Evolutionary conservation across 257 asterid species (phyloP).

Genomic region (Linaria vulgaris): DNA sequence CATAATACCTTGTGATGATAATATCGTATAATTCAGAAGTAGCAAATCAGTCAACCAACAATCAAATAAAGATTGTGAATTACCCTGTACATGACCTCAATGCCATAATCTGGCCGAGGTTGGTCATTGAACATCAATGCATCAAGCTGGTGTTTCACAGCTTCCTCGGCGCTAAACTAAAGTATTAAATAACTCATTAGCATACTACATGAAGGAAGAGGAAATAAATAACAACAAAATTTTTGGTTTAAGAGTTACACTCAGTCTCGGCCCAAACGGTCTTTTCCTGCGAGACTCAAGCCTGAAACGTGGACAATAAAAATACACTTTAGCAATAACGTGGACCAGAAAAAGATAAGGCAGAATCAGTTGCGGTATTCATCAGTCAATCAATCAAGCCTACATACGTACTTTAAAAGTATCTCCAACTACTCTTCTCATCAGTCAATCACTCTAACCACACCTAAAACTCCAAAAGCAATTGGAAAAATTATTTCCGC

Average conservation of each 20-base stretch:
- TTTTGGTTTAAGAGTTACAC: conserved; percentile 42
- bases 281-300: conserved; percentile 73
- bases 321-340: conserved; percentile 1
- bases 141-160: conserved; percentile 82
- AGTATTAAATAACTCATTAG: conserved; percentile 22
- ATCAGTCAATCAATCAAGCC: too few species aligned
- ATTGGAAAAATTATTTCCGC: too few species aligned
- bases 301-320: conserved; percentile 48
- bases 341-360: conserved; percentile 3
- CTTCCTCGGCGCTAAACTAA: conserved; percentile 89
- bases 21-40: conserved; percentile 2
- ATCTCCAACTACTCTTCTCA: neutral
- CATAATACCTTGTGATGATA: conserved; percentile 14
- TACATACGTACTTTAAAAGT: too few species aligned
- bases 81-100: conserved; percentile 97
- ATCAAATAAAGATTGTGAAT: conserved; percentile 6
- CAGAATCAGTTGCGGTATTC: neutral
- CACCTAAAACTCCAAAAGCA: neutral
- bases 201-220: conserved; percentile 2
- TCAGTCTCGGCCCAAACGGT: conserved; percentile 86
- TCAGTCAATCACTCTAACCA: neutral
- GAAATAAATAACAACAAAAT: conserved; percentile 6
- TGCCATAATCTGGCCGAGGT: conserved; percentile 87
- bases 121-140: conserved; percentile 94
- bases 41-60: conserved; percentile 10